Base-by-base conservation (phyloP, 2,329 filamentous ascomycete species). In the Ramularia endophylla region DNA sequence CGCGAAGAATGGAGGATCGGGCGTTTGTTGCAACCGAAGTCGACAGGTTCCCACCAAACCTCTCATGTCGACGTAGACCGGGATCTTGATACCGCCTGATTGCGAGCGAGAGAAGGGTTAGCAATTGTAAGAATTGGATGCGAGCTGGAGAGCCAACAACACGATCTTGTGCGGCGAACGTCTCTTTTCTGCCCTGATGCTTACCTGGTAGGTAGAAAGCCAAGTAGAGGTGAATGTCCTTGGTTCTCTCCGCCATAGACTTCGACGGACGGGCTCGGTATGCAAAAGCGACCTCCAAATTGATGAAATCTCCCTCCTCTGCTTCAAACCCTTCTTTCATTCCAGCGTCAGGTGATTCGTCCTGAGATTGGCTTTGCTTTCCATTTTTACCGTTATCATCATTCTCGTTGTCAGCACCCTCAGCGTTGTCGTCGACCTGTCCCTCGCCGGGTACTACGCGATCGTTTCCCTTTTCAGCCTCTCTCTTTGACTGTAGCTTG, bases 221-320 rank as follows among this genome's bases (percentile, higher is more conserved):
- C 32, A 87, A 68, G 48, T 79, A 81, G 1, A 87, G 67, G 61
- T 87, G 83, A 22, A 83, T 83, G 53, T 85, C 85, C 54, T 84
- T 83, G 12, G 80, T 74, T 47, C 83, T 81, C 36, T 71, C 68
- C 48, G 70, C 71, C 47, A 85, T 68, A 2, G 74, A 77, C 48
- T 76, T 78, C 8, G 50, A 42, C 0, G 77, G 75, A 20, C 80
- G 72, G 8, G 80, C 77, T 27, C 81, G 73, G 60, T 88, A 89
- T 1, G 84, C 80, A 54, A 88, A 82, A 0, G 81, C 82, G 12
- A 87, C 67, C 57, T 89, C 85, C 38, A 88, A 64, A 55, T 88
- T 88, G 59, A 87, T 74, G 54, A 87, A 87, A 49, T 87, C 83
- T 8, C 83, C 83, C 57, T 87, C 81, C 60, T 87, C 83, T 2